These are phyloP conservation scores for Moniliophthora roreri DNA, from an alignment of 1,284 basidiomycete genomes.

Conservation along the genomic window DNA sequence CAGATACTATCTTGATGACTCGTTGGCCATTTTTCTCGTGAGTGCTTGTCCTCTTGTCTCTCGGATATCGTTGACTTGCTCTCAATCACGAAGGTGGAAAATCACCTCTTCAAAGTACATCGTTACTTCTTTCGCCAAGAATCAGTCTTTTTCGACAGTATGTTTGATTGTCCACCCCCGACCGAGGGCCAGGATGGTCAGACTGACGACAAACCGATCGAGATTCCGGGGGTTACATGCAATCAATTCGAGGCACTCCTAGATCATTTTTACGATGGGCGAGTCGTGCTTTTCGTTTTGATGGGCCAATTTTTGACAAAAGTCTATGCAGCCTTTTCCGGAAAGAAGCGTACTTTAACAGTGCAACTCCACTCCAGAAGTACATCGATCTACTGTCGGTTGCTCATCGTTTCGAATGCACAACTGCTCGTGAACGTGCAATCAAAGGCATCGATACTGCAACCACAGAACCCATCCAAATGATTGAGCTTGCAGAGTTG, in stretches of 20 bases:
- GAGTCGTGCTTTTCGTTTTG: background rate
- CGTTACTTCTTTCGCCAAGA: background rate
- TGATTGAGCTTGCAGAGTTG: conserved; percentile 9
- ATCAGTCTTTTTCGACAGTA: conserved; percentile 1
- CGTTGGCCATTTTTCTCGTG: background rate
- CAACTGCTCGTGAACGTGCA: conserved; percentile 4
- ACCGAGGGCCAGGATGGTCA: background rate
- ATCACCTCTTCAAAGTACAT: background rate
- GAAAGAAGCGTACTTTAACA: background rate
- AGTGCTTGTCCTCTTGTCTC: background rate
- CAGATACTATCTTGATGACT: background rate
- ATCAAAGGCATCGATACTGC: conserved; percentile 9
- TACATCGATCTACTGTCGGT: conserved; percentile 10
- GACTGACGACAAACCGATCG: conserved; percentile 1
- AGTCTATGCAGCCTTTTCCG: background rate
- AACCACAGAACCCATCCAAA: conserved; percentile 1
- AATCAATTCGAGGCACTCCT: conserved; percentile 6
- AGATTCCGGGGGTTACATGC: conserved; percentile 5
- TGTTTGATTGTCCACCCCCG: background rate
- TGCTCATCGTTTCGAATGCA: conserved; percentile 4
- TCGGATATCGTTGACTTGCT: background rate
- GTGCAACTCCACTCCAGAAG: conserved; percentile 6
- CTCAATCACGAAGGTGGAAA: background rate
- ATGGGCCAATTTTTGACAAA: background rate
- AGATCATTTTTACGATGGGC: conserved; percentile 12